Percentiles rank a stretch among this genome's conserved stretches.
Evolutionary conservation across 2,329 filamentous ascomycete genomes (phyloP).

Genomic region (Hymenoscyphus repandus): DNA sequence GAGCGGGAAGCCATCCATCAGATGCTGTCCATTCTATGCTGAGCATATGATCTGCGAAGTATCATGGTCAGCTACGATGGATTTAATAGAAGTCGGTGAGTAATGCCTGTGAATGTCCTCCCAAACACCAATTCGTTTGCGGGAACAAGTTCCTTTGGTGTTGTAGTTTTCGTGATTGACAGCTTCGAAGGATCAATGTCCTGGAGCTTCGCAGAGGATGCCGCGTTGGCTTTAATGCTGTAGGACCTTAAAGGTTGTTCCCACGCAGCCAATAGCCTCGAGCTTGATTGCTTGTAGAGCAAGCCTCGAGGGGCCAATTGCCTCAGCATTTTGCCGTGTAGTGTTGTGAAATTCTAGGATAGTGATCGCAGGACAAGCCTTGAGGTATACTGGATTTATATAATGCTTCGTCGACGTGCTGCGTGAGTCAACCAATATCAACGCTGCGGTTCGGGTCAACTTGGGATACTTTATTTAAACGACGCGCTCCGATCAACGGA

Average conservation of each 20-base stretch:
- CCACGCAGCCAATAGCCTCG: slow-evolving; percentile 32
- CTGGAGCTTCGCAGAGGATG: slow-evolving; percentile 42
- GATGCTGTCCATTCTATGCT: slow-evolving; percentile 85
- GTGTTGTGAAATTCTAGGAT: neutral
- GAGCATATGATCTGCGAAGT: slow-evolving; percentile 82
- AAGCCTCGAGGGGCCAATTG: slow-evolving; percentile 39
- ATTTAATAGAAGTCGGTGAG: neutral
- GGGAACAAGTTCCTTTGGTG: slow-evolving; percentile 68
- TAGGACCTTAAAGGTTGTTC: slow-evolving; percentile 37
- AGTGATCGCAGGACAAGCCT: neutral
- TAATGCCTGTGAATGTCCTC: slow-evolving; percentile 76
- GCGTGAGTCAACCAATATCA: too few species aligned
- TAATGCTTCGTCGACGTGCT: too few species aligned
- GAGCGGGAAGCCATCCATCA: slow-evolving; percentile 67
- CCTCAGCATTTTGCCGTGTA: slow-evolving; percentile 40
- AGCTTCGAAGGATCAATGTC: slow-evolving; percentile 76
- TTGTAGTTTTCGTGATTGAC: slow-evolving; percentile 65
- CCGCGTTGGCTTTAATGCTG: slow-evolving; percentile 41
- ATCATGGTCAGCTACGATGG: slow-evolving; percentile 4
- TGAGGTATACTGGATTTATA: too few species aligned
- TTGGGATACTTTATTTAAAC: slow-evolving; percentile 9
- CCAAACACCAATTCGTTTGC: slow-evolving; percentile 86
- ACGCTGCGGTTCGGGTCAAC: neutral
- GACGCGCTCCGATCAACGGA: slow-evolving; percentile 9
- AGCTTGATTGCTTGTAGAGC: slow-evolving; percentile 31